Evolutionary conservation across 306 rosid species (phyloP).

Genomic region (Lithocarpus polystachyus): DNA sequence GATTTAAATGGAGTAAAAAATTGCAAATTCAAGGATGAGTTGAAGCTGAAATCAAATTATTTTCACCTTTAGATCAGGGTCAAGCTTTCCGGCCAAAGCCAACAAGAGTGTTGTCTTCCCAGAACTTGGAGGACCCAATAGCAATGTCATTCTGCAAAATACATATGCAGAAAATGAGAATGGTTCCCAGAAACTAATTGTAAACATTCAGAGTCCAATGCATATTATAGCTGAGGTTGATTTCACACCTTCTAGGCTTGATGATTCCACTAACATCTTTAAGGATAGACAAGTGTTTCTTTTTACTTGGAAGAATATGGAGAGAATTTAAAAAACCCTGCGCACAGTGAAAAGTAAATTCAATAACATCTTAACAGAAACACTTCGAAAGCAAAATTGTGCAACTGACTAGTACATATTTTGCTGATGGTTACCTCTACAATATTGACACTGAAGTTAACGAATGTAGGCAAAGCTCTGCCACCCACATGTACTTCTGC

Average conservation of each 20-base stretch:
- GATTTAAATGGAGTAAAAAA: no score
- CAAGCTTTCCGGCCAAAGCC: slow-evolving; percentile 72
- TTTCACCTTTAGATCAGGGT: slow-evolving; percentile 47
- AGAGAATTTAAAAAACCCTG: slow-evolving; percentile 36
- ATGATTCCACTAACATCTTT: slow-evolving; percentile 71
- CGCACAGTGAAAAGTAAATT: no score
- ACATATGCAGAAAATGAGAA: not conserved
- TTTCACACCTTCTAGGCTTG: slow-evolving; percentile 65
- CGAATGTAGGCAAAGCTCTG: slow-evolving; percentile 37
- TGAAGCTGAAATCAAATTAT: not conserved
- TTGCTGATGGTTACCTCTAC: slow-evolving; percentile 22
- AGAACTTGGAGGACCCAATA: slow-evolving; percentile 83
- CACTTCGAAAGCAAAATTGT: no score
- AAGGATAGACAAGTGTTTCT: slow-evolving; percentile 48
- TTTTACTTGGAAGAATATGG: slow-evolving; percentile 35
- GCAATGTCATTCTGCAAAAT: slow-evolving; percentile 59
- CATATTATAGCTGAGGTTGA: no score
- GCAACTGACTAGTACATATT: no score
- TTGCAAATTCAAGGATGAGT: not conserved
- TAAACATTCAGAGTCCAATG: no score
- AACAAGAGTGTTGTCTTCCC: slow-evolving; percentile 78
- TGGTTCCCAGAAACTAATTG: no score
- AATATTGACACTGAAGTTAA: slow-evolving; percentile 18
- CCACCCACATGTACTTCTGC: slow-evolving; percentile 42
- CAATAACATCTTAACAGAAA: no score